Evolutionary conservation across 2,329 filamentous ascomycete genomes (phyloP).

Genomic region (Periglandula ipomoeae): DNA sequence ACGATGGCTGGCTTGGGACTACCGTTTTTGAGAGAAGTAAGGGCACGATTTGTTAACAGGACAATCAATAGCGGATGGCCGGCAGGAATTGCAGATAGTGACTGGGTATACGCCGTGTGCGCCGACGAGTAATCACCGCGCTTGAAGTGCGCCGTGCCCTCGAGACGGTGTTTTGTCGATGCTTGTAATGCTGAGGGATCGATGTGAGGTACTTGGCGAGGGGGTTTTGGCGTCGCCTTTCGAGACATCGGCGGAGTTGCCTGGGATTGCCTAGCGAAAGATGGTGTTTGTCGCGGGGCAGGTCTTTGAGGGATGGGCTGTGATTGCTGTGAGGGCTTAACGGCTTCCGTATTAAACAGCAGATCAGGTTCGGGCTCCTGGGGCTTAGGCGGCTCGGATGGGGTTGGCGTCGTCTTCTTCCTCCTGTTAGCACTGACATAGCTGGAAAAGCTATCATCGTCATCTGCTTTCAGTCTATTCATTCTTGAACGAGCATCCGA

Average conservation of each 20-base stretch:
- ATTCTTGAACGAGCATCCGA: slow-evolving; percentile 43
- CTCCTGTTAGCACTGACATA: slow-evolving; percentile 83
- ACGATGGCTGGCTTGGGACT: slow-evolving; percentile 79
- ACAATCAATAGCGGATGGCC: slow-evolving; percentile 78
- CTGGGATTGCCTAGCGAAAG: slow-evolving; percentile 18
- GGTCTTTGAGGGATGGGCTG: slow-evolving; percentile 27
- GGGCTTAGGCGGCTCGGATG: slow-evolving; percentile 29
- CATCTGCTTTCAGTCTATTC: slow-evolving; percentile 53
- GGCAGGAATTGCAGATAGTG: slow-evolving; percentile 64
- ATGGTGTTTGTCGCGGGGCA: slow-evolving; percentile 24
- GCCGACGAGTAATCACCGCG: slow-evolving; percentile 85
- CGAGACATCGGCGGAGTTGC: slow-evolving; percentile 25
- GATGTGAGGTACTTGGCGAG: slow-evolving; percentile 56
- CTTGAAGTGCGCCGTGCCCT: slow-evolving; percentile 85
- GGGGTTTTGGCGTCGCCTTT: slow-evolving; percentile 35
- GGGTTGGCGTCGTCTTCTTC: slow-evolving; percentile 51
- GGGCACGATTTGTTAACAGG: slow-evolving; percentile 82
- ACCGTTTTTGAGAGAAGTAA: slow-evolving; percentile 85
- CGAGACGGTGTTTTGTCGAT: slow-evolving; percentile 69
- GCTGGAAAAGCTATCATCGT: slow-evolving; percentile 64
- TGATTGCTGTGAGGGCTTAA: slow-evolving; percentile 24
- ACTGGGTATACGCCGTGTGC: slow-evolving; percentile 71
- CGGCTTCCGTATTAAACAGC: slow-evolving; percentile 41
- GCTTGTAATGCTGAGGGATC: slow-evolving; percentile 60
- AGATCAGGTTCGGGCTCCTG: slow-evolving; percentile 48